Evolutionary conservation across 2,329 filamentous ascomycete genomes (phyloP).

Genomic region (Thermothelomyces thermophilus): DNA sequence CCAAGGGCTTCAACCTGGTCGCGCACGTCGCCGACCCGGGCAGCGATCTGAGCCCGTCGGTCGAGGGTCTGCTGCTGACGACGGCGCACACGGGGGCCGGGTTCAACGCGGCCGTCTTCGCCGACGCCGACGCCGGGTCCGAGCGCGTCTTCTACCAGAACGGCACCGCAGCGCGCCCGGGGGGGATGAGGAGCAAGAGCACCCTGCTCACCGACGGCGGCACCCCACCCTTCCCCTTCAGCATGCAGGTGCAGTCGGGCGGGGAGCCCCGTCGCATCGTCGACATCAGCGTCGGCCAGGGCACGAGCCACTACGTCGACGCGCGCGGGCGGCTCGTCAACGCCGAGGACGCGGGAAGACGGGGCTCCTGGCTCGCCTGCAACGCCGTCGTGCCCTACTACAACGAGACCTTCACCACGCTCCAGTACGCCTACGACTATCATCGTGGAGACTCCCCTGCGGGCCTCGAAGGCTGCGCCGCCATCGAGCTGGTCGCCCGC

Average conservation of each 20-base stretch:
- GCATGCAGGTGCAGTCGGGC: slow-evolving; percentile 29
- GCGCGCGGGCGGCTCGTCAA: slow-evolving; percentile 28
- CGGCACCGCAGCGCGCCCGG: too few species aligned
- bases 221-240: slow-evolving; percentile 34
- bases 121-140: slow-evolving; percentile 7
- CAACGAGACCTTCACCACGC: slow-evolving; percentile 31
- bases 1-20: slow-evolving; percentile 13
- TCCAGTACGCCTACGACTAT: slow-evolving; percentile 33
- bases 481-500: slow-evolving; percentile 38
- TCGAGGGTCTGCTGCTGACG: slow-evolving; percentile 36
- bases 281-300: slow-evolving; percentile 32
- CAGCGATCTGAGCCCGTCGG: slow-evolving; percentile 35
- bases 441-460: slow-evolving; percentile 10
- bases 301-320: slow-evolving; percentile 32
- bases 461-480: slow-evolving; percentile 36
- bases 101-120: slow-evolving; percentile 33
- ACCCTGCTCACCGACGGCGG: slow-evolving; percentile 38
- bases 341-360: slow-evolving; percentile 26
- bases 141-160: slow-evolving; percentile 43
- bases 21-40: slow-evolving; percentile 33
- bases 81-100: slow-evolving; percentile 40
- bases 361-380: slow-evolving; percentile 41
- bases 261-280: slow-evolving; percentile 25
- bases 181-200: slow-evolving; percentile 28
- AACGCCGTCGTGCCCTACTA: slow-evolving; percentile 38